These are phyloP conservation scores for Plectosphaerella plurivora DNA, from an alignment of 2,329 filamentous ascomycete species.

Conservation along the genomic window DNA sequence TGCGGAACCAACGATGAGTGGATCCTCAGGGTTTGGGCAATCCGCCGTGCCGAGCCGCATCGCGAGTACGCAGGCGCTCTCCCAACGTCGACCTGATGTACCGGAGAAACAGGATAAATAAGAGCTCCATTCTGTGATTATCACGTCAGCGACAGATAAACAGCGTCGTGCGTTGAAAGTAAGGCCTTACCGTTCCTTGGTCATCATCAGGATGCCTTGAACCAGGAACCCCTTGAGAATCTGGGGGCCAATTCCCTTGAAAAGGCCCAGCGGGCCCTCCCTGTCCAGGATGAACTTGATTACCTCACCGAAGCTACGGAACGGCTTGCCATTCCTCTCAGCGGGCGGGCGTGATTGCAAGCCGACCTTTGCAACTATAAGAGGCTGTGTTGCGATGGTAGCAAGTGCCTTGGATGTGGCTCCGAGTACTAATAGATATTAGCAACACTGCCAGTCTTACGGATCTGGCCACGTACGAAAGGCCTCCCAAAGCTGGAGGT, in stretches of 20 bases:
- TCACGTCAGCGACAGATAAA: constrained; percentile 4
- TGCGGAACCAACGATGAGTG: too few relatives aligned
- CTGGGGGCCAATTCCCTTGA: constrained; percentile 95
- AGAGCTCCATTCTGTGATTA: constrained; percentile 68
- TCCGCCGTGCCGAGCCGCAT: too few relatives aligned
- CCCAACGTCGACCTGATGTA: constrained; percentile 70
- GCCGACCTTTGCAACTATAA: constrained; percentile 97
- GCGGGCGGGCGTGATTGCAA: constrained; percentile 90
- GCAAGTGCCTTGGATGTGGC: constrained; percentile 90
- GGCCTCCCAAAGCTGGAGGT: constrained; percentile 77
- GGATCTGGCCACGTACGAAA: constrained; percentile 65
- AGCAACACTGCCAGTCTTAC: background rate
- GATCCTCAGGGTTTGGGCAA: too few relatives aligned
- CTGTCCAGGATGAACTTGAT: constrained; percentile 91
- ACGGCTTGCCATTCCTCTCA: constrained; percentile 79
- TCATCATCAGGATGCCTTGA: constrained; percentile 98
- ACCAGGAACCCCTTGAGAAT: constrained; percentile 89
- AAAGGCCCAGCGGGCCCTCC: constrained; percentile 78
- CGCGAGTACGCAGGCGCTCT: constrained; percentile 56
- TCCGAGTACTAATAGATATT: constrained; percentile 63
- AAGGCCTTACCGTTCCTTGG: constrained; percentile 75
- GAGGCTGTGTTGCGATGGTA: constrained; percentile 85
- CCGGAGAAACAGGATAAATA: constrained; percentile 81
- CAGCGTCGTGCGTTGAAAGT: background rate
- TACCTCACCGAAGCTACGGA: constrained; percentile 89